Conservation (phyloP, 179 eudicot genomes). For the Vitellaria paradoxa region DNA sequence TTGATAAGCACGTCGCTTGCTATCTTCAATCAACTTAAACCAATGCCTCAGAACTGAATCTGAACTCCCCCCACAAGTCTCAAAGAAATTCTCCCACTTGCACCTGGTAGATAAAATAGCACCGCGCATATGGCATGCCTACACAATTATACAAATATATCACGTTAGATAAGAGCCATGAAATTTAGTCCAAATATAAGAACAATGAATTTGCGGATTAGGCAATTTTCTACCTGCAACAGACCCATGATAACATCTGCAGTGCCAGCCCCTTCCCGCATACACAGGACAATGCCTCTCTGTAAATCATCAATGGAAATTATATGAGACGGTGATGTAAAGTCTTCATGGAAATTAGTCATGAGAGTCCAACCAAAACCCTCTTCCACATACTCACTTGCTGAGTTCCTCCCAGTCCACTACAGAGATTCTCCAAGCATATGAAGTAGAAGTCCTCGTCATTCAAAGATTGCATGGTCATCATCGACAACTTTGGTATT, state of each 20-base stretch:
- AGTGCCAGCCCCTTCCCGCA: conserved; percentile 82
- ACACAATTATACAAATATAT: conserved; percentile 4
- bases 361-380: conserved; percentile 4
- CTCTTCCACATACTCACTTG: conserved; percentile 34
- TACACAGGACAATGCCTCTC: conserved; percentile 65
- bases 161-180: neutral
- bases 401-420: conserved; percentile 28
- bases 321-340: neutral
- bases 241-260: conserved; percentile 62
- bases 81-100: conserved; percentile 32
- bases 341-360: neutral
- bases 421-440: conserved; percentile 47
- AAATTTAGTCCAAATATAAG: neutral
- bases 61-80: conserved; percentile 27
- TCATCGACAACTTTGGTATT: conserved; percentile 49
- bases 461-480: conserved; percentile 58
- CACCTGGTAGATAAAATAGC: conserved; percentile 29
- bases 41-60: conserved; percentile 39
- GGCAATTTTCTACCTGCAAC: conserved; percentile 57
- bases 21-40: conserved; percentile 49
- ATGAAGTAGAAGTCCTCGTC: conserved; percentile 73
- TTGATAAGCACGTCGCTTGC: conserved; percentile 38
- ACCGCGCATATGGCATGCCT: conserved; percentile 79
- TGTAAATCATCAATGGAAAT: conserved; percentile 12
- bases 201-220: neutral